Percentiles rank a stretch among this genome's conserved stretches.
These are phyloP conservation scores for Chaetomium sp. DNA, from an alignment of 2,329 filamentous ascomycete genomes.

Conservation along the genomic window DNA sequence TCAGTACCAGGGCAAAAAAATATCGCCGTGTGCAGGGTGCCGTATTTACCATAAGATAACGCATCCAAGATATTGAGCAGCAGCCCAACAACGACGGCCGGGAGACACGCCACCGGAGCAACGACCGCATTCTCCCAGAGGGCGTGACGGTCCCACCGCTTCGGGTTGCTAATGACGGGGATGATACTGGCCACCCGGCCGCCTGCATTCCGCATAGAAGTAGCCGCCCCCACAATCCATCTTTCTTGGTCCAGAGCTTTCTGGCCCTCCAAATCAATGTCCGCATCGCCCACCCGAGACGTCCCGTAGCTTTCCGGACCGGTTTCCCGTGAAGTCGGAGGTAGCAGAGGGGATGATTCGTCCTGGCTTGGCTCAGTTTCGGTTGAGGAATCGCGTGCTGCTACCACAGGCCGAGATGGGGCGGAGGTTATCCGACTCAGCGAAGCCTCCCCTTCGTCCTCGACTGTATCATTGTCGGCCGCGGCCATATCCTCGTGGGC, in stretches of 20 bases:
- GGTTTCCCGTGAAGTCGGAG: constrained; percentile 27
- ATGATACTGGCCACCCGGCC: constrained; percentile 22
- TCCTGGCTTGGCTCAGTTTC: constrained; percentile 6
- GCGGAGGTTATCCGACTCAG: neutral
- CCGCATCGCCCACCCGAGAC: constrained; percentile 18
- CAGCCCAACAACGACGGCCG: constrained; percentile 80
- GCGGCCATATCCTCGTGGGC: constrained; percentile 17
- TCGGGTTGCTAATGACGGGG: constrained; percentile 49
- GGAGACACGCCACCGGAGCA: constrained; percentile 64
- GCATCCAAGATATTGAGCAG: constrained; percentile 92
- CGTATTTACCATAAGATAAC: constrained; percentile 69
- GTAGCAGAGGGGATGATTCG: constrained; percentile 45
- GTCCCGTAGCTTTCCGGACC: constrained; percentile 20
- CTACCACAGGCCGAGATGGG: constrained; percentile 1
- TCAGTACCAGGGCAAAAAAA: neutral
- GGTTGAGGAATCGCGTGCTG: constrained; percentile 5
- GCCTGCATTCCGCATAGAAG: constrained; percentile 21
- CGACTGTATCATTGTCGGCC: neutral
- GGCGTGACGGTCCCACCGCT: constrained; percentile 62
- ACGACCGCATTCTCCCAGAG: constrained; percentile 60
- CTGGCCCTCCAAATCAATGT: constrained; percentile 45
- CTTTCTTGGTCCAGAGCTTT: constrained; percentile 31
- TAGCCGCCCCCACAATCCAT: constrained; percentile 32
- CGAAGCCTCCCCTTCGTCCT: constrained; percentile 8
- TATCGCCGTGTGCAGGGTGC: neutral